A percentile compares a stretch with the other conserved stretches of the same genome.
Conservation (phyloP, 2,329 filamentous ascomycete genomes). For the Tolypocladium guangdongense region DNA sequence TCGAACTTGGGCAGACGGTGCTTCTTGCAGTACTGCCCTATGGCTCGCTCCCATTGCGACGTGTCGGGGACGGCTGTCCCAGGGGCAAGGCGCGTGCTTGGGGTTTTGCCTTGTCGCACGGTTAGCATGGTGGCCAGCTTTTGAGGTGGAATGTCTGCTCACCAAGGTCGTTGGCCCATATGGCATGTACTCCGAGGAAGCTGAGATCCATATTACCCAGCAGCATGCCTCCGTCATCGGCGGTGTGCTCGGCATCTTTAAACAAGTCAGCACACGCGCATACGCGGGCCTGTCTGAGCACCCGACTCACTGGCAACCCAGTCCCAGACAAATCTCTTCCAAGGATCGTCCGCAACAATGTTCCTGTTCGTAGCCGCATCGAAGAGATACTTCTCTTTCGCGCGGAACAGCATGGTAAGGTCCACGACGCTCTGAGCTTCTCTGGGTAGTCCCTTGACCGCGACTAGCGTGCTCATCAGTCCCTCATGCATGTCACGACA, state of each 20-base stretch:
- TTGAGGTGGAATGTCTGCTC: conserved; percentile 12
- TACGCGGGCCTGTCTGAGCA: not conserved
- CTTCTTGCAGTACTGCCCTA: conserved; percentile 53
- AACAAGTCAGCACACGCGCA: conserved; percentile 8
- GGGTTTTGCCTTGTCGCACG: conserved; percentile 31
- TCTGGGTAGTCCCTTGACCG: conserved; percentile 34
- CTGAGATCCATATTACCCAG: conserved; percentile 58
- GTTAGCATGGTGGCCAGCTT: conserved; percentile 4
- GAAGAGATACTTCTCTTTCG: conserved; percentile 52
- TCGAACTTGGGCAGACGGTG: conserved; percentile 52
- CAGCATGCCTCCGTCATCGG: conserved; percentile 59
- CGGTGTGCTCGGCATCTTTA: conserved; percentile 50
- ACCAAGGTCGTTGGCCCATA: conserved; percentile 64
- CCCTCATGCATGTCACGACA: conserved; percentile 49
- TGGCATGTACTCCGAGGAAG: conserved; percentile 61
- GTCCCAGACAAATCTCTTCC: conserved; percentile 70
- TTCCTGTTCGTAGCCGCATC: conserved; percentile 53
- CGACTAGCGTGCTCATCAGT: conserved; percentile 33
- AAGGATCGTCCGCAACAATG: conserved; percentile 60
- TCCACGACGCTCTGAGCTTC: conserved; percentile 43
- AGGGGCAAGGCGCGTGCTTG: conserved; percentile 35
- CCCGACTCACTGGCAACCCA: conserved; percentile 52
- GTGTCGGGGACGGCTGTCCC: conserved; percentile 34
- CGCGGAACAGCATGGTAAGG: conserved; percentile 47
- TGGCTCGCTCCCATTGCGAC: conserved; percentile 47